Conservation (phyloP, 2,329 filamentous ascomycete genomes). For the Trichoderma hamatum region DNA sequence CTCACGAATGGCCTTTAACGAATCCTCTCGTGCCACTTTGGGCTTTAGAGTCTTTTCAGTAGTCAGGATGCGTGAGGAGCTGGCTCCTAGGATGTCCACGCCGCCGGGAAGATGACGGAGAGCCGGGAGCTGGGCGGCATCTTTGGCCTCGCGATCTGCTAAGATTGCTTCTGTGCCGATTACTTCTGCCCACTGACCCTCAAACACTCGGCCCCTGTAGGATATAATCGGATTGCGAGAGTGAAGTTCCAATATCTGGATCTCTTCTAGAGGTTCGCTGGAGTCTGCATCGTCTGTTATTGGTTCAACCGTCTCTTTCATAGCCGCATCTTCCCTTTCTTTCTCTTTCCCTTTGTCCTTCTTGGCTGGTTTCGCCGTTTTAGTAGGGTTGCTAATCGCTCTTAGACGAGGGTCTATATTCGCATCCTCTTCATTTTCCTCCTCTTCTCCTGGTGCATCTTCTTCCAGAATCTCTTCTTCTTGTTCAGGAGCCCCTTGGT, state of each 20-base stretch:
- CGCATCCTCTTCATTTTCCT: slow-evolving; percentile 33
- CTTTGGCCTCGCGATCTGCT: slow-evolving; percentile 55
- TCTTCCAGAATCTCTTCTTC: slow-evolving; percentile 6
- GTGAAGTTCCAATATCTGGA: slow-evolving; percentile 86
- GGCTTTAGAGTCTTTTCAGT: slow-evolving; percentile 63
- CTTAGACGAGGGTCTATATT: slow-evolving; percentile 44
- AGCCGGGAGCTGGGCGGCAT: slow-evolving; percentile 46
- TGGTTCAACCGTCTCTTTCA: slow-evolving; percentile 14
- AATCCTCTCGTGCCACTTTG: slow-evolving; percentile 42
- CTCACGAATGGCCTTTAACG: slow-evolving; percentile 45
- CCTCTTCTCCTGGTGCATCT: neutral
- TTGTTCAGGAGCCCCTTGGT: slow-evolving; percentile 22
- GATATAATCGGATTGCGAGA: slow-evolving; percentile 75
- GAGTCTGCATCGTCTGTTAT: slow-evolving; percentile 25
- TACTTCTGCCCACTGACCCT: slow-evolving; percentile 78
- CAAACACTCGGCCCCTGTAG: slow-evolving; percentile 77
- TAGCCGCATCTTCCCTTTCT: slow-evolving; percentile 26
- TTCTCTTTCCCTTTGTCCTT: slow-evolving; percentile 27
- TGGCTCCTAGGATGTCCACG: slow-evolving; percentile 73
- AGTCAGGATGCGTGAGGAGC: slow-evolving; percentile 70
- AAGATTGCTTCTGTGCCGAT: slow-evolving; percentile 85
- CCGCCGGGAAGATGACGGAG: slow-evolving; percentile 57
- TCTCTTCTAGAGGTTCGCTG: slow-evolving; percentile 42
- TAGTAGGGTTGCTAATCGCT: neutral
- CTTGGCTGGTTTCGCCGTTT: neutral